A percentile compares a stretch with the other conserved stretches of the same genome.
These are phyloP conservation scores for Vaccinium darrowii DNA, from an alignment of 148 eudicot genomes.

Conservation along the genomic window DNA sequence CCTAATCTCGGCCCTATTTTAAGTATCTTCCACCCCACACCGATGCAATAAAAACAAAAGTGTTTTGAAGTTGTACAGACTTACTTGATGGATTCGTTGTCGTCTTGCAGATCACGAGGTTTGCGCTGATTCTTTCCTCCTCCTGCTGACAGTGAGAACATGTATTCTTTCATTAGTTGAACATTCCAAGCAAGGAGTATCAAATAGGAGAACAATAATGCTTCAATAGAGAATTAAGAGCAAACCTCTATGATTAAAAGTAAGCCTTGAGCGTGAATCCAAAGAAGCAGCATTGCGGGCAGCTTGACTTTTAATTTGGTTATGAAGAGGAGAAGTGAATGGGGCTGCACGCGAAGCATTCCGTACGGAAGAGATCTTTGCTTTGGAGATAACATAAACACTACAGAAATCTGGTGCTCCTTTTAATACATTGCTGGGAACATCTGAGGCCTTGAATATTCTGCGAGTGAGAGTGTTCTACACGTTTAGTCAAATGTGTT, in stretches of 20 bases:
- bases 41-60: neutral
- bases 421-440: slow-evolving; percentile 57
- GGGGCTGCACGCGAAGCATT: slow-evolving; percentile 69
- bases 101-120: slow-evolving; percentile 26
- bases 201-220: neutral
- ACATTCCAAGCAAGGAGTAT: neutral
- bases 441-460: slow-evolving; percentile 60
- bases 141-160: slow-evolving; percentile 27
- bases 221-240: neutral
- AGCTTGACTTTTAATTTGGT: slow-evolving; percentile 40
- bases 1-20: neutral
- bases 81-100: slow-evolving; percentile 40
- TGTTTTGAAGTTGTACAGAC: neutral
- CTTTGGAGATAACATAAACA: slow-evolving; percentile 75
- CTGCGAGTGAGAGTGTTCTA: slow-evolving; percentile 26
- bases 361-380: slow-evolving; percentile 61
- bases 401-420: slow-evolving; percentile 88
- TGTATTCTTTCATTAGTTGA: neutral
- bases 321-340: slow-evolving; percentile 59
- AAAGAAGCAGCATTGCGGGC: slow-evolving; percentile 21
- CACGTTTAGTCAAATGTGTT: neutral
- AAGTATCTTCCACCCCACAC: neutral
- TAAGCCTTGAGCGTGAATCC: slow-evolving; percentile 16
- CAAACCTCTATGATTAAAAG: slow-evolving; percentile 13
- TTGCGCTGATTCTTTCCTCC: slow-evolving; percentile 34